Percentiles rank a stretch among this genome's conserved stretches.
Conservation (phyloP, 2,329 filamentous ascomycete genomes). For the Chalara sp. region DNA sequence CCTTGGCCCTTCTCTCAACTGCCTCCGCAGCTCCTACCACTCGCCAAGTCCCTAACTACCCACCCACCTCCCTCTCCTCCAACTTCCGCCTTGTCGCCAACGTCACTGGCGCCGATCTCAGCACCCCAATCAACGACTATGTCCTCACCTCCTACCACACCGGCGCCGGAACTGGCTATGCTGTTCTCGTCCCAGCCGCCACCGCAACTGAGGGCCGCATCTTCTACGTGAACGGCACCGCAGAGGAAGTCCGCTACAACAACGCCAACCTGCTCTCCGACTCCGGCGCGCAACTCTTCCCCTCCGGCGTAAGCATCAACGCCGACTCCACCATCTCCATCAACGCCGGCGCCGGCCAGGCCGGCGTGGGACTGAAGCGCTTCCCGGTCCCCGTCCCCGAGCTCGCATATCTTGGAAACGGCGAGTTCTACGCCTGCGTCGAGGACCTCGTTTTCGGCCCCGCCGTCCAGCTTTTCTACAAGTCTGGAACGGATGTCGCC, state of each 20-base stretch:
- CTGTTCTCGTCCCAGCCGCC: slow-evolving; percentile 26
- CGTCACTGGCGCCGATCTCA: slow-evolving; percentile 36
- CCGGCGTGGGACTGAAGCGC: slow-evolving; percentile 28
- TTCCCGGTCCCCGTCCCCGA: slow-evolving; percentile 31
- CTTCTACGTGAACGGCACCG: slow-evolving; percentile 46
- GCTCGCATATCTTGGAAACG: slow-evolving; percentile 18
- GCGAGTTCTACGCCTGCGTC: slow-evolving; percentile 37
- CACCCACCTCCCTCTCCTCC: slow-evolving; percentile 6
- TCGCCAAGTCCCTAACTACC: slow-evolving; percentile 5
- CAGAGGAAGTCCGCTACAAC: slow-evolving; percentile 25
- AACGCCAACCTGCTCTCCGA: slow-evolving; percentile 34
- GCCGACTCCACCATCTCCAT: slow-evolving; percentile 26
- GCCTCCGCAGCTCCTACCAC: slow-evolving; percentile 12
- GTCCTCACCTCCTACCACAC: slow-evolving; percentile 36
- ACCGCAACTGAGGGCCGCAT: slow-evolving; percentile 21
- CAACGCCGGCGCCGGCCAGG: slow-evolving; percentile 32
- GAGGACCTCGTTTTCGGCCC: slow-evolving; percentile 36
- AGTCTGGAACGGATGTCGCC: slow-evolving; percentile 29
- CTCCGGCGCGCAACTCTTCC: slow-evolving; percentile 26
- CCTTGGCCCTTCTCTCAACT: no score
- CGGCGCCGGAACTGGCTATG: slow-evolving; percentile 35
- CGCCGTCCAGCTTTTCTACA: slow-evolving; percentile 28
- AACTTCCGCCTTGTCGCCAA: slow-evolving; percentile 38
- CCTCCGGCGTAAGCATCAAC: slow-evolving; percentile 31
- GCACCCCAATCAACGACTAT: slow-evolving; percentile 34